These are phyloP conservation scores for Obba rivulosa DNA, from an alignment of 768 basidiomycete species.

Conservation along the genomic window DNA sequence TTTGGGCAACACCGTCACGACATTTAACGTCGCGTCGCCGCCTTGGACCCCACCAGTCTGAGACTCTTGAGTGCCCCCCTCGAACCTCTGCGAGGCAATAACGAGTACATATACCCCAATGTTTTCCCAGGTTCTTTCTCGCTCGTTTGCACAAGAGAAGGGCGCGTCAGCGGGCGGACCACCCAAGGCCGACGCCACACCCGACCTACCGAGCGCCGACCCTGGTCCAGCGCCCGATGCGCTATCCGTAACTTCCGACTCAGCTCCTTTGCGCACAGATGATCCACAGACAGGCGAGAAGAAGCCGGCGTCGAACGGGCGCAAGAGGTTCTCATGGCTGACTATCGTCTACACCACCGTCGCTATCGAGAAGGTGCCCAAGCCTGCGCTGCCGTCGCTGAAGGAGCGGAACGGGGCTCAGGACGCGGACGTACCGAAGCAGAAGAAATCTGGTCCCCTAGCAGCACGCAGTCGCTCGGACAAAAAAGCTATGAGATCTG, in stretches of 20 bases:
- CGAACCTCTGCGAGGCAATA: too few relatives aligned
- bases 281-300: background rate
- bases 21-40: too few relatives aligned
- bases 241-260: background rate
- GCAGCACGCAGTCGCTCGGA: conserved; percentile 35
- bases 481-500: conserved; percentile 59
- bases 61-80: too few relatives aligned
- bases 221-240: background rate
- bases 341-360: background rate
- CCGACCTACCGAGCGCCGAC: background rate
- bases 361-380: conserved; percentile 6
- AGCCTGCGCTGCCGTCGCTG: conserved; percentile 3
- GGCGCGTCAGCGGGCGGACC: background rate
- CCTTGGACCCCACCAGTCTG: too few relatives aligned
- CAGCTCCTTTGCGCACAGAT: background rate
- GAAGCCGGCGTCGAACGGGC: background rate
- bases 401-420: conserved; percentile 8
- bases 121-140: background rate
- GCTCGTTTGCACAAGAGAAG: conserved; percentile 1
- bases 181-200: background rate
- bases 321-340: conserved; percentile 2
- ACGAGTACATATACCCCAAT: too few relatives aligned
- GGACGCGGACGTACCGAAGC: background rate
- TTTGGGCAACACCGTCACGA: too few relatives aligned
- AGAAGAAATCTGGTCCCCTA: conserved; percentile 8